Conservation (phyloP, 208 protist genomes). For the Acanthamoeba sp. region DNA sequence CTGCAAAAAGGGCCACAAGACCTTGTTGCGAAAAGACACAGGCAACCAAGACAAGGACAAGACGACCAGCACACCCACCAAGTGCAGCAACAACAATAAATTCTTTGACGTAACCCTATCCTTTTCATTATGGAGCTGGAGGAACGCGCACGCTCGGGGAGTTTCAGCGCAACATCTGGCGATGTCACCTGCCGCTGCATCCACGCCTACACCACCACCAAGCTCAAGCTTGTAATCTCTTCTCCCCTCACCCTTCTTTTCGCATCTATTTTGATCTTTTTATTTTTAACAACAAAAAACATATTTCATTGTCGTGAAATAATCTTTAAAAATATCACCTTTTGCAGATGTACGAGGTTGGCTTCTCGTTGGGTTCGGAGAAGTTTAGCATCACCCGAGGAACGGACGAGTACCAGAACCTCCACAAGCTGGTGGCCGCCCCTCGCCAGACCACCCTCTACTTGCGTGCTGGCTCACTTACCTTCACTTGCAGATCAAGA, state of each 20-base stretch:
- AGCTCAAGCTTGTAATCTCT: not conserved
- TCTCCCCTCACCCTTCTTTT: not conserved
- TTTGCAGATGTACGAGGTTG: not conserved
- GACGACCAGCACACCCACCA: no score
- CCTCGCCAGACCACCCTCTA: not conserved
- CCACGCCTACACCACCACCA: not conserved
- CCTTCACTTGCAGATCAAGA: not conserved
- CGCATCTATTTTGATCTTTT: not conserved
- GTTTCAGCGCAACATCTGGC: not conserved
- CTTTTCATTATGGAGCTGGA: not conserved
- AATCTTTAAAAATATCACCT: no score
- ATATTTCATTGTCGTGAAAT: no score
- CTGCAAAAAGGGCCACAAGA: no score
- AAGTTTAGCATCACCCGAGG: not conserved
- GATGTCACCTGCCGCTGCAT: not conserved
- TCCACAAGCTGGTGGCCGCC: not conserved
- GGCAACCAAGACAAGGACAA: no score
- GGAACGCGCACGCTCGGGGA: not conserved
- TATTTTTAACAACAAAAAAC: not conserved
- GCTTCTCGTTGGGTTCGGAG: not conserved
- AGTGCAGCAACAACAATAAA: no score
- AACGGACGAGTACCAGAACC: not conserved
- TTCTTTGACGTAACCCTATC: not conserved
- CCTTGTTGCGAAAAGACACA: no score
- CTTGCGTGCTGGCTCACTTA: not conserved